Percentiles rank a stretch among this genome's conserved stretches.
Evolutionary conservation across 192 early-diverging fungal species (phyloP).

Genomic region (Rhizophagus sp.): DNA sequence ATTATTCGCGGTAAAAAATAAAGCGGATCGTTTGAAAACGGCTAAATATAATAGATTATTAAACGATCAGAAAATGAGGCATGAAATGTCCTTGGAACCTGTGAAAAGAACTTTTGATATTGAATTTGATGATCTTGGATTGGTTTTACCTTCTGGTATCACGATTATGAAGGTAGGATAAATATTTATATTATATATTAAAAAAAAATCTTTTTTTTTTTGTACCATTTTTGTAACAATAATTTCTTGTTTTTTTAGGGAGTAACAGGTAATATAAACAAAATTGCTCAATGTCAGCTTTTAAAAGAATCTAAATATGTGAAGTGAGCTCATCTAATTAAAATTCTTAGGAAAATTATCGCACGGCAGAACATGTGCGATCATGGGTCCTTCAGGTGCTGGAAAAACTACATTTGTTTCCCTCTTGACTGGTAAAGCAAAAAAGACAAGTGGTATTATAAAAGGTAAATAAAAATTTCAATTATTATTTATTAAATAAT

Average conservation of each 20-base stretch:
- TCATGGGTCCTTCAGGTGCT: constrained; percentile 59
- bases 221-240: neutral
- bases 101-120: constrained; percentile 57
- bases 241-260: constrained; percentile 29
- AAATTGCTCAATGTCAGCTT: no score
- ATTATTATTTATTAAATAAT: neutral
- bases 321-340: no score
- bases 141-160: constrained; percentile 42
- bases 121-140: constrained; percentile 44
- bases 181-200: neutral
- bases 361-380: constrained; percentile 58
- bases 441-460: constrained; percentile 52
- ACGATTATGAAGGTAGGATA: constrained; percentile 52
- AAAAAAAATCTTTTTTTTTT: no score
- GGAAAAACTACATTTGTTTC: constrained; percentile 66
- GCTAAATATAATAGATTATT: constrained; percentile 28
- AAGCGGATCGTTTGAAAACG: constrained; percentile 28
- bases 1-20: constrained; percentile 38
- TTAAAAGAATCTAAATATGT: no score
- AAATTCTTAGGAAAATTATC: constrained; percentile 30
- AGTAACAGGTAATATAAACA: constrained; percentile 47
- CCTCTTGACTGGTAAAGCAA: constrained; percentile 64
- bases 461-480: constrained; percentile 11
- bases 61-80: constrained; percentile 7
- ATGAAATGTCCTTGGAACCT: constrained; percentile 34